Base-by-base conservation (phyloP, 306 rosid species). In the Fragaria vesca region DNA sequence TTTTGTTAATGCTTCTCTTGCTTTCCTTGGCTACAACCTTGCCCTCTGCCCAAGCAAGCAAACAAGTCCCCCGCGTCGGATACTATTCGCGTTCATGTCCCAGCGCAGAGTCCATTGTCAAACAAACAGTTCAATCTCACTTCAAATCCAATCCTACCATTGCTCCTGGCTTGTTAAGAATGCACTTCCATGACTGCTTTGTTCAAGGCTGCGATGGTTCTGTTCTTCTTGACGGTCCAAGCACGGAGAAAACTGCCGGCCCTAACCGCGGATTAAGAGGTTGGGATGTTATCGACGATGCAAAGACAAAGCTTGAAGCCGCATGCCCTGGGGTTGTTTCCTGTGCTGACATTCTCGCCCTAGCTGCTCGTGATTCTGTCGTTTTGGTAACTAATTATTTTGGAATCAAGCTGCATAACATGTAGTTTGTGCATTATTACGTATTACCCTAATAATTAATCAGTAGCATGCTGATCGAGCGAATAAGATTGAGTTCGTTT, bases 111-210 rank as follows among this genome's bases (percentile, higher is more conserved):
- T 32, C 21, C 43, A 32, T 72, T 5, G 69, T 81, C 28, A 71
- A 1, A 69, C 60, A 58, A 30, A 72, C 69, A 16, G 78, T 80
- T 46, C 48, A 21, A 12, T 73, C 85, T 12, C 79, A 80, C 47
- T 60, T 77, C 16, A 48, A 46, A 4, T 66, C 42, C 7, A 67
- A 78, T 28, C 83, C 83, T 10, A 20, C 76, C 12, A 61, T 83
- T 6, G 82, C 82, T 43, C 77, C 82, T 21, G 80, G 61, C n/a
- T 47, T 83, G 4, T 12, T 83, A 8, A 74, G 86, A 28, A 78
- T 83, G 83, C 83, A 83, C 40, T 83, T 83, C 46, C 86, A 83
- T 47, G 80, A 83, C 21, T 83, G 83, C 51, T 83, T 83, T 73
- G 61, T 83, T 30, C 45, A 46, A 26, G 83, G 83, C 51, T 80